These are phyloP conservation scores for Corchorus capsularis DNA, from an alignment of 345 rosid genomes.

Conservation along the genomic window DNA sequence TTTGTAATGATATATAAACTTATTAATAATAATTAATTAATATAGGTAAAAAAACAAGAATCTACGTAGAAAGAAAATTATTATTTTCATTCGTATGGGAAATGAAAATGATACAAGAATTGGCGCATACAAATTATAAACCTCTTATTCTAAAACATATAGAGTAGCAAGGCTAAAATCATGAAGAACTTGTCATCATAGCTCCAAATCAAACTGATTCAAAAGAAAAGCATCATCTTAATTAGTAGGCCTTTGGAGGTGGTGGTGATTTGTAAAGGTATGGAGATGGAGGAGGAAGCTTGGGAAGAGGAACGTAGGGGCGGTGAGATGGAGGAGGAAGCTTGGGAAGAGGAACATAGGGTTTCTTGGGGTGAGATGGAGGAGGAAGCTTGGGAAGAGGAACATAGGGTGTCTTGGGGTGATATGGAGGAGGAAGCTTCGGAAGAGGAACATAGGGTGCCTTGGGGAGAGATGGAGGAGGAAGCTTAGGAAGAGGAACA, in stretches of 20 bases:
- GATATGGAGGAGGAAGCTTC: background rate
- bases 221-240: background rate
- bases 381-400: background rate
- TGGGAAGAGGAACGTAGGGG: background rate
- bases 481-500: background rate
- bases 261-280: slow-evolving; percentile 5
- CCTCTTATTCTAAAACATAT: background rate
- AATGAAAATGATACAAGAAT: slow-evolving; percentile 11
- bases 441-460: background rate
- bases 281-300: background rate
- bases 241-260: slow-evolving; percentile 15
- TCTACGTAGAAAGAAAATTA: background rate
- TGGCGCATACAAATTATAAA: background rate
- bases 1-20: background rate
- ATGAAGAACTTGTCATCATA: background rate
- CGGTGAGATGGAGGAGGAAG: background rate
- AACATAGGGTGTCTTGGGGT: too few relatives aligned
- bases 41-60: background rate
- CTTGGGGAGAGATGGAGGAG: background rate
- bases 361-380: background rate
- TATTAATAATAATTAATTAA: background rate
- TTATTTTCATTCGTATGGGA: background rate
- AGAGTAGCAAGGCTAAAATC: background rate
- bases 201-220: background rate
- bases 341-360: background rate